Evolutionary conservation across 2,329 filamentous ascomycete genomes (phyloP).

Genomic region (Helotiales sp.): DNA sequence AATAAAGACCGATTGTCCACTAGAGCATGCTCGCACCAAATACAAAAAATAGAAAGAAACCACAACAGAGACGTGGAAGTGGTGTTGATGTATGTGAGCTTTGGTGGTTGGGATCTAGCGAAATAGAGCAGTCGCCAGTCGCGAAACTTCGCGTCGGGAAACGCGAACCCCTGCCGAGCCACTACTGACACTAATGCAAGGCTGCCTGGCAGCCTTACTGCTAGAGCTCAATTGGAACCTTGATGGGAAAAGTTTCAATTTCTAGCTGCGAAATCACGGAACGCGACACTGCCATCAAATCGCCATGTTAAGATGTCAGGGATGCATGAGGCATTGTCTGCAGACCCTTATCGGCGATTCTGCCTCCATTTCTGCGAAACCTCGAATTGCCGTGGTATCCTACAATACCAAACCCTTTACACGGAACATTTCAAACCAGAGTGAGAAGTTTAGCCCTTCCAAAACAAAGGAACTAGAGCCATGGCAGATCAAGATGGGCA

Average conservation of each 20-base stretch:
- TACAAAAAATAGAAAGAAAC: neutral
- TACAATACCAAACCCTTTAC: conserved; percentile 1
- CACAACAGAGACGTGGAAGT: neutral
- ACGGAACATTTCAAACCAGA: conserved; percentile 12
- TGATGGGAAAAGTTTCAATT: neutral
- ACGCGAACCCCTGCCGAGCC: conserved; percentile 22
- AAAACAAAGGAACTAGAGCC: neutral
- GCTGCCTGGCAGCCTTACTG: conserved; percentile 1
- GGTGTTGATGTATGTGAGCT: conserved; percentile 1
- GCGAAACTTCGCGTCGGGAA: conserved; percentile 7
- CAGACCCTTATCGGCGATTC: conserved; percentile 29
- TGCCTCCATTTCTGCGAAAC: conserved; percentile 8
- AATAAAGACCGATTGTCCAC: conserved; percentile 3
- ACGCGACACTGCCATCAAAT: neutral
- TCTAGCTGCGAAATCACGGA: neutral
- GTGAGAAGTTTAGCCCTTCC: neutral
- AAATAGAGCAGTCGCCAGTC: neutral
- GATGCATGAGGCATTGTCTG: conserved; percentile 32
- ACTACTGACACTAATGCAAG: neutral
- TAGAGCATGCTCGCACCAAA: conserved; percentile 18
- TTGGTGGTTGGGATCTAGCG: conserved; percentile 3
- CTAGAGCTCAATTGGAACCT: neutral
- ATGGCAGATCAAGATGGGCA: neutral
- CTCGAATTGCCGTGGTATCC: conserved; percentile 1
- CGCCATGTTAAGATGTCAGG: conserved; percentile 32